Percentiles rank a stretch among this genome's conserved stretches.
Evolutionary conservation across 177 flowering plant genomes (phyloP).

Genomic region (Vitis hybrid): DNA sequence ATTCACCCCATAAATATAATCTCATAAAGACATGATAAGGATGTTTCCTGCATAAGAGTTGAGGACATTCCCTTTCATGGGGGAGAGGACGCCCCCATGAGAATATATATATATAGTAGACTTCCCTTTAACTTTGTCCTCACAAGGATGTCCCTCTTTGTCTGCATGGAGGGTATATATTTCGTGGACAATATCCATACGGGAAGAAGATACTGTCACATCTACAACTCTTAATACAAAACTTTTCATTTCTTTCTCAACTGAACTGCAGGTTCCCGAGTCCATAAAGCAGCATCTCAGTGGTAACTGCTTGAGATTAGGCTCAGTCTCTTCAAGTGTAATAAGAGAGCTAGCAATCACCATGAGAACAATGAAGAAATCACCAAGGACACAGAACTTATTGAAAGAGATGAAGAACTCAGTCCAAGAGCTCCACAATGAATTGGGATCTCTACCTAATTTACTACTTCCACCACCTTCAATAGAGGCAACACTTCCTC

Average conservation of each 20-base stretch:
- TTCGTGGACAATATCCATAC: too few relatives aligned
- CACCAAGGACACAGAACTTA: constrained; percentile 12
- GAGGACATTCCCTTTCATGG: too few relatives aligned
- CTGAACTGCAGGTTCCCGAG: constrained; percentile 45
- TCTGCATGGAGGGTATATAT: too few relatives aligned
- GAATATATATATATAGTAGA: too few relatives aligned
- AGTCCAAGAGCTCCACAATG: constrained; percentile 22
- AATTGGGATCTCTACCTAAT: constrained; percentile 16
- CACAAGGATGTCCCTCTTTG: too few relatives aligned
- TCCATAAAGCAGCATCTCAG: constrained; percentile 44
- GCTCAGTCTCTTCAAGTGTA: constrained; percentile 42
- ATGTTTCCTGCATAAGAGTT: too few relatives aligned
- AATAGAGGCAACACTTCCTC: constrained; percentile 4
- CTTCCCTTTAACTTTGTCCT: too few relatives aligned
- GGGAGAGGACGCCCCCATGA: too few relatives aligned
- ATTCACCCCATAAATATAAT: too few relatives aligned
- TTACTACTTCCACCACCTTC: not conserved
- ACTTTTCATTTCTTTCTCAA: not conserved
- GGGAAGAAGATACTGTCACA: too few relatives aligned
- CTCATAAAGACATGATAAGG: too few relatives aligned
- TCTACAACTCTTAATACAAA: not conserved
- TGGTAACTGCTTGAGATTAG: constrained; percentile 35
- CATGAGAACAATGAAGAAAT: constrained; percentile 21
- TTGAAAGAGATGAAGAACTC: constrained; percentile 22
- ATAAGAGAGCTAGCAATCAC: constrained; percentile 20